Percentiles rank a stretch among this genome's conserved stretches.
Evolutionary conservation across 129 eudicot species (phyloP).

Genomic region (Rutidosis leptorrhynchoides): DNA sequence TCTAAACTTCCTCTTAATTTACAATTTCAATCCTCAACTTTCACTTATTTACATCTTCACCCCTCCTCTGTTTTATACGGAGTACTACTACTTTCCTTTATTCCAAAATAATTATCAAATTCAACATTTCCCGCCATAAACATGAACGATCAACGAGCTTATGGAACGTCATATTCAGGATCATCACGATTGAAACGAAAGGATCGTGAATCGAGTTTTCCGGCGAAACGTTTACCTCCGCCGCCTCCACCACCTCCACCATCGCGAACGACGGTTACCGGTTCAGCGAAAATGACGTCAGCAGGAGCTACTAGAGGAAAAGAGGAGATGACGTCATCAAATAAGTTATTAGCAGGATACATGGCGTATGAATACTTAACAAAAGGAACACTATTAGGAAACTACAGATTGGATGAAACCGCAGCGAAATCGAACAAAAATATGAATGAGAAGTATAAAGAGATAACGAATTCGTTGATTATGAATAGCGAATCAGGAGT

Average conservation of each 20-base stretch:
- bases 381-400: conserved; percentile 56
- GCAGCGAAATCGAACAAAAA: conserved; percentile 2
- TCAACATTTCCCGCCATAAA: background rate
- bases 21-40: conserved; percentile 9
- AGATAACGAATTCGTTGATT: conserved; percentile 45
- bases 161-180: conserved; percentile 28
- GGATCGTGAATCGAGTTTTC: conserved; percentile 35
- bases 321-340: conserved; percentile 31
- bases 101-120: background rate
- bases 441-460: conserved; percentile 36
- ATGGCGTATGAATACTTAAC: conserved; percentile 65
- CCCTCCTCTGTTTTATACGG: conserved; percentile 12
- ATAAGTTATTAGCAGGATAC: conserved; percentile 62
- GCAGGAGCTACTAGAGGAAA: background rate
- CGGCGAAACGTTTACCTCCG: conserved; percentile 28
- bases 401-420: background rate
- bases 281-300: conserved; percentile 13
- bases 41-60: conserved; percentile 1
- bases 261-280: conserved; percentile 4
- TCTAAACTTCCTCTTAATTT: conserved; percentile 2
- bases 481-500: conserved; percentile 35
- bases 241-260: conserved; percentile 26
- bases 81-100: conserved; percentile 14
- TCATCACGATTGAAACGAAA: conserved; percentile 60
- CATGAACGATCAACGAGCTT: conserved; percentile 27